Evolutionary conservation across 23 red algal genomes (phyloP), one percentile per base, ranked within the genome.

Genomic region (Gracilaria gracilis): DNA sequence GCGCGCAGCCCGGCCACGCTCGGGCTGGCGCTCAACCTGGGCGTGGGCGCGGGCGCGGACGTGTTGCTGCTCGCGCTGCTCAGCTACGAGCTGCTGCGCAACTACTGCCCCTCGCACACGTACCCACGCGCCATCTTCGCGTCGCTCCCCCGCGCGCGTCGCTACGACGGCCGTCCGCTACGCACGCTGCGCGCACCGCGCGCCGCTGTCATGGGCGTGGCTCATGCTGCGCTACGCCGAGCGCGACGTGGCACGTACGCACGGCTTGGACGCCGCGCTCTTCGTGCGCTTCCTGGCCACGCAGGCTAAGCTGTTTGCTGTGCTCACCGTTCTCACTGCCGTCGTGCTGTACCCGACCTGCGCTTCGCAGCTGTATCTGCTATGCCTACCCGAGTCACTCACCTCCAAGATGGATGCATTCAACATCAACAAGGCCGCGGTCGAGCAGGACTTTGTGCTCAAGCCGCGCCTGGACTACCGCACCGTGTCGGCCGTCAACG

Each of bases 401-500:
- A 91, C 87, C 28, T 80, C 87, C 58, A 38, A 91, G 47, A 39
- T 91, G 61, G 72, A 91, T 54, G 87, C 87, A 9, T 91, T 91
- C 48, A 50, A 69, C 17, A 62, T 91, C 57, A 64, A 80, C 61
- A 81, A 85, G 72, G 86, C 40, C 17, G 88, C 93, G 27, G 85
- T 67, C 27, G 37, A 75, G 61, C 76, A 84, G 7, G 93, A 92
- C 87, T 95, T 80, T 53, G 71, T 92, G 53, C 82, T 98, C 65
- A 94, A 95, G 79, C 97, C 97, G 53, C 87, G 90, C 44, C 81
- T 98, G 24, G 93, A 95, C 31, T 98, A 98, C 54, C 90, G 97
- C 49, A 96, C 97, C 23, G 97, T 98, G 21, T 72, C 93, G 25
- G 88, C 97, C 37, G 97, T 98, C 61, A 98, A 98, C 82, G 97